phyloP scores from a whole-genome alignment of 176 grass and related monocot species.

The Puccinellia tenuiflora region DNA sequence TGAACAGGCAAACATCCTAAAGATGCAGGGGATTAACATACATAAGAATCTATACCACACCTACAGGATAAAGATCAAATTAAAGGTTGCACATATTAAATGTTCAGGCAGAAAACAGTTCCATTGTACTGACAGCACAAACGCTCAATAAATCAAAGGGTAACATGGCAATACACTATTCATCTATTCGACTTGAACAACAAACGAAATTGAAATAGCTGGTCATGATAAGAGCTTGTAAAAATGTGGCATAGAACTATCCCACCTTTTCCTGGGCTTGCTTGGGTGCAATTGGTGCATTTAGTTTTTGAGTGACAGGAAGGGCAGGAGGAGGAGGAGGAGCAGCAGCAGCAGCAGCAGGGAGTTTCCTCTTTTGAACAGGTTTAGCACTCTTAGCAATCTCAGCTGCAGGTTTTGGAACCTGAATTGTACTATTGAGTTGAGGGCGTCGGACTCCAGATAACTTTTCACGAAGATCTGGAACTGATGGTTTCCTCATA shows the following conservation, averaged over 20 bases:
- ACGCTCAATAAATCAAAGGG: slow-evolving; percentile 7
- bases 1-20: not conserved
- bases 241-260: not conserved
- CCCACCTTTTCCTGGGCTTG: slow-evolving; percentile 45
- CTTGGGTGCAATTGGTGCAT: slow-evolving; percentile 36
- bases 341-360: not conserved
- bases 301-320: slow-evolving; percentile 25
- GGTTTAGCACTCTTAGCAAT: slow-evolving; percentile 3
- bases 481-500: slow-evolving; percentile 32
- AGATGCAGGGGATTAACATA: not conserved
- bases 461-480: slow-evolving; percentile 55
- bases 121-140: not conserved
- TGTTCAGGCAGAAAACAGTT: not conserved
- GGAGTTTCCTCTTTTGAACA: slow-evolving; percentile 28
- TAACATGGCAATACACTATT: not conserved
- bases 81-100: slow-evolving; percentile 4
- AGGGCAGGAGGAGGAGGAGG: not conserved
- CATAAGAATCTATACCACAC: not conserved
- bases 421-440: slow-evolving; percentile 28
- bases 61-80: not conserved
- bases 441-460: slow-evolving; percentile 41
- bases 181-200: slow-evolving; percentile 3
- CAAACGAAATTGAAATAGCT: not conserved
- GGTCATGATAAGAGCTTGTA: not conserved
- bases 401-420: slow-evolving; percentile 29